A percentile compares a stretch with the other conserved stretches of the same genome.
These are phyloP conservation scores for Fremontodendron californicum DNA, from an alignment of 345 rosid genomes.

Conservation along the genomic window DNA sequence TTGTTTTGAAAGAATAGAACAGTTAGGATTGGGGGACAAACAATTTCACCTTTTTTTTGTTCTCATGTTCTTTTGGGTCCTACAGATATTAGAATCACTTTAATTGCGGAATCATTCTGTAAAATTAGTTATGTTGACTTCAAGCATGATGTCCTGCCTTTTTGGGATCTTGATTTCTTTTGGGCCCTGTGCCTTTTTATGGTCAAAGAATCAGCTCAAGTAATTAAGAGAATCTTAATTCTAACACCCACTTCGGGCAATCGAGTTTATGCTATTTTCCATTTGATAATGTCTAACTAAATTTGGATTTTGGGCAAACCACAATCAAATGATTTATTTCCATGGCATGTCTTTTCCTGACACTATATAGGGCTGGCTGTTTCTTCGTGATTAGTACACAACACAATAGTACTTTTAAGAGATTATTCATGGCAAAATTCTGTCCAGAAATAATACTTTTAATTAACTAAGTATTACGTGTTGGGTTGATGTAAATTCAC, in stretches of 20 bases:
- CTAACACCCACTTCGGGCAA: not conserved
- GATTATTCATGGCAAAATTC: not conserved
- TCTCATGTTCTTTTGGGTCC: not conserved
- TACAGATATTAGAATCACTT: not conserved
- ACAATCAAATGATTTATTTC: not conserved
- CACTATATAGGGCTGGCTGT: not conserved
- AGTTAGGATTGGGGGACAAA: not conserved
- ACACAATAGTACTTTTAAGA: not conserved
- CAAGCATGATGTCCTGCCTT: not conserved
- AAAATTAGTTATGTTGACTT: not conserved
- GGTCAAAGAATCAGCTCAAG: not conserved
- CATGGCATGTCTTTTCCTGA: not conserved
- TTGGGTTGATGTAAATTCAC: not conserved
- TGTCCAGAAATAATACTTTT: not conserved
- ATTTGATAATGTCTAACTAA: not conserved
- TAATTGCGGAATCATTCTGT: not conserved
- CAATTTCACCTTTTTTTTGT: not conserved
- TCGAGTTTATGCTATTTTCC: not conserved
- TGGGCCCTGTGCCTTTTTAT: not conserved
- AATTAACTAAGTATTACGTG: not conserved
- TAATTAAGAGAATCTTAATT: not conserved
- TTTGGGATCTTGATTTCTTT: not conserved
- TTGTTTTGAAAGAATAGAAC: not conserved
- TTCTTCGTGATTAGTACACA: not conserved
- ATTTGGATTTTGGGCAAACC: not conserved